These are phyloP conservation scores for Symmetrospora coprosmae DNA, from an alignment of 768 basidiomycete genomes.

Conservation along the genomic window DNA sequence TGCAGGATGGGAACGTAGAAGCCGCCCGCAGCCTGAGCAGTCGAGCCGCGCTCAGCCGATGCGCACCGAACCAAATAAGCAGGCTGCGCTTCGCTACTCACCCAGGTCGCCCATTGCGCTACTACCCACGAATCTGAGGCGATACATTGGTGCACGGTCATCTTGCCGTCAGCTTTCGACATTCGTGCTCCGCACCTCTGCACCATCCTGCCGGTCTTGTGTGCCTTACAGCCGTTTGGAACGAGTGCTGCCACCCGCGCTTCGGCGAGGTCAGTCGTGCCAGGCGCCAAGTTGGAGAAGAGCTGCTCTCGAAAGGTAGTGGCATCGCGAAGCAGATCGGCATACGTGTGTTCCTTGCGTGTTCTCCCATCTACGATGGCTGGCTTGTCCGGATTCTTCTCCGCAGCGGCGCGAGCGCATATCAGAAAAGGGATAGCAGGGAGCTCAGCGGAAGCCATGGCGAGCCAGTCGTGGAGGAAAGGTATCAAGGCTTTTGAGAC, in stretches of 20 bases:
- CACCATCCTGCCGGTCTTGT: too few species aligned
- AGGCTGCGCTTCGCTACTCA: too few species aligned
- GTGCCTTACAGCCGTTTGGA: slow-evolving; percentile 20
- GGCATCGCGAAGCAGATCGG: slow-evolving; percentile 6
- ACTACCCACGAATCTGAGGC: slow-evolving; percentile 18
- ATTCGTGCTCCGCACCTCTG: too few species aligned
- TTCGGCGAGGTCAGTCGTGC: not conserved
- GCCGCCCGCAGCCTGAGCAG: slow-evolving; percentile 28
- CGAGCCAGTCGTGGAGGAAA: too few species aligned
- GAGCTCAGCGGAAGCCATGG: not conserved
- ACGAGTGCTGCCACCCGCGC: slow-evolving; percentile 13
- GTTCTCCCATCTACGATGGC: slow-evolving; percentile 15
- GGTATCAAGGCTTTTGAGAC: too few species aligned
- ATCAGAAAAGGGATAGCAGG: slow-evolving; percentile 5
- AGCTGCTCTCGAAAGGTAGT: slow-evolving; percentile 7
- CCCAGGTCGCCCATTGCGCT: slow-evolving; percentile 23
- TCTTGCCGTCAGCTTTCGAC: not conserved
- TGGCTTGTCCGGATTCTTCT: slow-evolving; percentile 16
- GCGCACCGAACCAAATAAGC: not conserved
- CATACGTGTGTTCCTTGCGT: not conserved
- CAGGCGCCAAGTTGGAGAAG: not conserved
- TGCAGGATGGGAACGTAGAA: slow-evolving; percentile 33
- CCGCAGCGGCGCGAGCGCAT: not conserved
- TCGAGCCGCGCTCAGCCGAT: not conserved
- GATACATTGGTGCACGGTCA: not conserved